phyloP scores from a whole-genome alignment of 768 basidiomycete genomes.

The Mycena haematopus region DNA sequence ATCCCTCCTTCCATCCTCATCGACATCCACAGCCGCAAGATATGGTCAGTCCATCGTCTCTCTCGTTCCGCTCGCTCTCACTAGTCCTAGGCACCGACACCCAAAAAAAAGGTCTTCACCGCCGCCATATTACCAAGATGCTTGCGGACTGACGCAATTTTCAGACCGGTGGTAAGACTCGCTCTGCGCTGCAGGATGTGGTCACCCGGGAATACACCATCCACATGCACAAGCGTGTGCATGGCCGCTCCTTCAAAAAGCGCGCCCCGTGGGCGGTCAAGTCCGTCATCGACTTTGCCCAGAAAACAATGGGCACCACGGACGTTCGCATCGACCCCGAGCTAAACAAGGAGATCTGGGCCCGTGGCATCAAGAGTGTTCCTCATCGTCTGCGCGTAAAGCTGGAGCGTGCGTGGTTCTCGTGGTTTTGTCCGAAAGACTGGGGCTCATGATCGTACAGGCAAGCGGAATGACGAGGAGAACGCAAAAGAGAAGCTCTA shows the following conservation, averaged over 20 bases:
- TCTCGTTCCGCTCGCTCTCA: conserved; percentile 12
- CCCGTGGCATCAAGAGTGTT: conserved; percentile 90
- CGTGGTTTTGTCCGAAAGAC: conserved; percentile 10
- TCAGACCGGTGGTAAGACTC: conserved; percentile 82
- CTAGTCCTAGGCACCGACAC: conserved; percentile 51
- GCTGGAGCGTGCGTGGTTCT: conserved; percentile 81
- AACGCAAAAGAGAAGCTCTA: conserved; percentile 97
- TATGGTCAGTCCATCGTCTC: conserved; percentile 57
- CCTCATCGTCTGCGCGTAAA: conserved; percentile 92
- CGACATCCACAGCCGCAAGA: conserved; percentile 70
- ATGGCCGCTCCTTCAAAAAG: conserved; percentile 96
- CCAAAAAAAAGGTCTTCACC: conserved; percentile 61
- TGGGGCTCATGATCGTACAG: conserved; percentile 45
- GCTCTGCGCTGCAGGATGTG: conserved; percentile 97
- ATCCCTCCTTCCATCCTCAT: conserved; percentile 39
- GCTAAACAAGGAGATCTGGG: conserved; percentile 97
- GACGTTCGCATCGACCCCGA: conserved; percentile 96
- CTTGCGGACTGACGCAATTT: conserved; percentile 13
- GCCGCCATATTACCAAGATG: conserved; percentile 3
- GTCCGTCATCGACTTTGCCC: conserved; percentile 89
- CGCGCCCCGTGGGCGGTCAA: conserved; percentile 97
- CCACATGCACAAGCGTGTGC: conserved; percentile 94
- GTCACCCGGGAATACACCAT: conserved; percentile 99
- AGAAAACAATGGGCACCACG: conserved; percentile 92
- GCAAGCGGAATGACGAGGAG: conserved; percentile 99